Evolutionary conservation across 2,329 filamentous ascomycete species (phyloP), one percentile per base, ranked within the genome.

Genomic region (Phyllosticta ampelicida): DNA sequence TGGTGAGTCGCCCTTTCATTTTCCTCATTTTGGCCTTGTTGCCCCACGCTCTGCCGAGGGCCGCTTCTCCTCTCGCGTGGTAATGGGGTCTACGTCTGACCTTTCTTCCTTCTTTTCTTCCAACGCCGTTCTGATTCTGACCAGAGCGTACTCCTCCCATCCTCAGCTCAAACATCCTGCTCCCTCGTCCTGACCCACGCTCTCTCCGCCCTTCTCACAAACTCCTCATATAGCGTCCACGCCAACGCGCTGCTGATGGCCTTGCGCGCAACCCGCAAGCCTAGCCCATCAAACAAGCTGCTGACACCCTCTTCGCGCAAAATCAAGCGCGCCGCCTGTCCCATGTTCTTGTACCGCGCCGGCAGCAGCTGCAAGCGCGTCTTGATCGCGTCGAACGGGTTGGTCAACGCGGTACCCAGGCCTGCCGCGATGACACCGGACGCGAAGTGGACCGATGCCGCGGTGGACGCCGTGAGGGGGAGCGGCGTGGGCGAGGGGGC

Each of bases 341-440:
- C 72, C 80, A 92, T 89, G 67, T 97, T 96, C 30, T 80, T 79
- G 68, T 97, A 99, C 59, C 82, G 80, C 6, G 78, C 78, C 3
- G 94, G 94, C 76, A 95, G 89, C 30, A 99, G 78, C 74, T 99
- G 94, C 64, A 99, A 84, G 54, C 94, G 79, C 20, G 94, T 99
- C 77, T 99, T 99, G 71, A 97, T 85, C 0, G 90, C 90, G 73
- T 99, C 94, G 67, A 97, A 97, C 0, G 94, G 94, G 71, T 99
- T 99, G 9, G 94, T 96, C 44, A 97, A 79, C 3, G 86, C 86
- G 0, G 91, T 96, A 58, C 90, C 95, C 28, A 88, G 75, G 1
- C 86, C 86, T 0, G 90, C 92, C 3, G 92, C 90, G 3, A 91
- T 68, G 3, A 89, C 84, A 11, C 89, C 92, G 0, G 89, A 92